Evolutionary conservation across 2,329 filamentous ascomycete genomes (phyloP).

Genomic region (Aureobasidium sp.): DNA sequence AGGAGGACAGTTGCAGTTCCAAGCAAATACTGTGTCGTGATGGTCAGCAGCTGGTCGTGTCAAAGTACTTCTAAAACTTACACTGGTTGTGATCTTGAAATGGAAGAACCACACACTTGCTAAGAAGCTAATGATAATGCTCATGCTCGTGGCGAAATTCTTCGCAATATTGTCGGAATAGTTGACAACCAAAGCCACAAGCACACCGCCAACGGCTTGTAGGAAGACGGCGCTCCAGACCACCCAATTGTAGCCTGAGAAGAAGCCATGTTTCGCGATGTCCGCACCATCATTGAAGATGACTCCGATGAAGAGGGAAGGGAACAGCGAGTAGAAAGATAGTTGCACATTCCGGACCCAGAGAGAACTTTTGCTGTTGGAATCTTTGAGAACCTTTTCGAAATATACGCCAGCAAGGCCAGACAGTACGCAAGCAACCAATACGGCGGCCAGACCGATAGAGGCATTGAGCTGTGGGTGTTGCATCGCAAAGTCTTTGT

Average conservation of each 20-base stretch:
- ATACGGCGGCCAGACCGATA: conserved; percentile 68
- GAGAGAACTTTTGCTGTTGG: conserved; percentile 63
- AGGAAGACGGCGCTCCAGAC: conserved; percentile 80
- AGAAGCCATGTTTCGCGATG: conserved; percentile 79
- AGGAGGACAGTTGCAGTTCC: conserved; percentile 71
- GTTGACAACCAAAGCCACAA: conserved; percentile 74
- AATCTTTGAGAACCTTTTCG: conserved; percentile 86
- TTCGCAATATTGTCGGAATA: conserved; percentile 86
- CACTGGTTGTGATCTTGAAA: conserved; percentile 61
- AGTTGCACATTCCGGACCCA: conserved; percentile 96
- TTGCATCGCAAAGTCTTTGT: conserved; percentile 48
- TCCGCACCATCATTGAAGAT: conserved; percentile 78
- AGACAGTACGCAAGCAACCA: conserved; percentile 70
- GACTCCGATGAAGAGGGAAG: conserved; percentile 77
- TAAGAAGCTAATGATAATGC: conserved; percentile 77
- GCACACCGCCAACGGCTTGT: conserved; percentile 74
- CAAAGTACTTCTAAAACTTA: conserved; percentile 40
- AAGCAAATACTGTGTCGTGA: conserved; percentile 59
- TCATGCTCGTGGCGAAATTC: conserved; percentile 88
- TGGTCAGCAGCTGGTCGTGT: neutral
- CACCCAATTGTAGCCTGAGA: conserved; percentile 85
- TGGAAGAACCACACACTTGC: conserved; percentile 82
- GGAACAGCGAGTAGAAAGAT: conserved; percentile 88
- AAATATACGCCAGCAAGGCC: conserved; percentile 81
- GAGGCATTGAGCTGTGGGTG: conserved; percentile 62